A percentile compares a stretch with the other conserved stretches of the same genome.
phyloP scores from a whole-genome alignment of 306 rosid genomes.

The Begonia peltatifolia region DNA sequence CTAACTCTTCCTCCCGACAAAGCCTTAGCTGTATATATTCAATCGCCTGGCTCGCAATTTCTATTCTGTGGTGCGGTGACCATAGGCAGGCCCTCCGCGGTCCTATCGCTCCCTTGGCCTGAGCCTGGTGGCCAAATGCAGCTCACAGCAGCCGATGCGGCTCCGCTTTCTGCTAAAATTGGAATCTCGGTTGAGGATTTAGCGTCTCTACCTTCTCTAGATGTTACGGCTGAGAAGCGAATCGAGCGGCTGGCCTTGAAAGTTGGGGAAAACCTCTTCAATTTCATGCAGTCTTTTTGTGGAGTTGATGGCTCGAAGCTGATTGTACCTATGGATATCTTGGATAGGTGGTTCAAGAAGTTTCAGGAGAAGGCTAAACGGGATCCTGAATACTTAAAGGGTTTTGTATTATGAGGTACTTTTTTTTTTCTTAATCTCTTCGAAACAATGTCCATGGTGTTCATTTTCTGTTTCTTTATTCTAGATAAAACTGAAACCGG shows the following conservation, averaged over 20 bases:
- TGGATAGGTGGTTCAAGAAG: constrained; percentile 95
- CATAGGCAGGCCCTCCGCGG: constrained; percentile 70
- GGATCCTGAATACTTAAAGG: constrained; percentile 74
- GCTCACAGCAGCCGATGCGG: constrained; percentile 51
- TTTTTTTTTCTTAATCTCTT: no score
- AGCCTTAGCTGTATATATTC: constrained; percentile 84
- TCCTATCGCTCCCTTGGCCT: constrained; percentile 62
- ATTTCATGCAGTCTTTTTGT: constrained; percentile 90
- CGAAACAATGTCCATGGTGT: no score
- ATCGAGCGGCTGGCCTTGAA: constrained; percentile 72
- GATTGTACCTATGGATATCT: constrained; percentile 89
- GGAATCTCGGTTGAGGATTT: constrained; percentile 85
- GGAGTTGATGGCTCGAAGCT: constrained; percentile 75
- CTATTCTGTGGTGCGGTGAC: constrained; percentile 78
- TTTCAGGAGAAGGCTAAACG: constrained; percentile 79
- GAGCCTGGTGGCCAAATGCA: constrained; percentile 54
- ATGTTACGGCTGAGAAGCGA: constrained; percentile 51
- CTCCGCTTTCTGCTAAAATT: constrained; percentile 64
- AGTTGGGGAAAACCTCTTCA: constrained; percentile 86
- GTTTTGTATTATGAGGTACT: constrained; percentile 28
- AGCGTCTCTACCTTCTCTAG: constrained; percentile 70
- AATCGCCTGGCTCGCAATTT: constrained; percentile 77
- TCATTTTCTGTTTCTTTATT: no score
- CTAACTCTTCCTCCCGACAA: constrained; percentile 90
- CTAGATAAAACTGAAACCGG: no score